phyloP scores from a whole-genome alignment of 1,139 yeast species.

The Yarrowia galli region DNA sequence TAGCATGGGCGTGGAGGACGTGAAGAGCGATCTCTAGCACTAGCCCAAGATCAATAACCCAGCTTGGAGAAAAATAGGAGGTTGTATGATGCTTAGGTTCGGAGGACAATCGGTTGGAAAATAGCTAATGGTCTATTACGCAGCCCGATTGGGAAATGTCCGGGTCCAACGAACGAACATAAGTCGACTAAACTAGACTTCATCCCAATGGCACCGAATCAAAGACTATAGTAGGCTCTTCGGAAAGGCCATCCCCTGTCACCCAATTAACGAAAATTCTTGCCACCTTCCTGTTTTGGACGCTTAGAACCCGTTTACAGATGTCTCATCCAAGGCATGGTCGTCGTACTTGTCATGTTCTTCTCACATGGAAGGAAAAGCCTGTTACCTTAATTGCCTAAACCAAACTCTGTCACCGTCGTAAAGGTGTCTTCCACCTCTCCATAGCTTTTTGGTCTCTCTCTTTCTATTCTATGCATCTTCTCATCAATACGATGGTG shows the following conservation, averaged over 20 bases:
- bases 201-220: not conserved
- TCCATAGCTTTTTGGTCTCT: not conserved
- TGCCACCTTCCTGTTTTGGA: slow-evolving; percentile 28
- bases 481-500: not conserved
- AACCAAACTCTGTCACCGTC: not conserved
- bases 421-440: not conserved
- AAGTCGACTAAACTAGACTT: not conserved
- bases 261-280: not conserved
- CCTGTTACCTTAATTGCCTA: not conserved
- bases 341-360: slow-evolving; percentile 18
- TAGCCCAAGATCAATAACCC: not conserved
- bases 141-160: not conserved
- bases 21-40: not conserved
- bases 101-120: not conserved
- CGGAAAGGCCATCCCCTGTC: slow-evolving; percentile 1
- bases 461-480: not conserved
- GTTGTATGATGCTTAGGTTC: not conserved
- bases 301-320: slow-evolving; percentile 10
- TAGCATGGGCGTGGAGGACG: not conserved
- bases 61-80: not conserved
- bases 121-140: not conserved
- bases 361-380: slow-evolving; percentile 20
- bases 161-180: not conserved
- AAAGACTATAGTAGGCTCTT: not conserved
- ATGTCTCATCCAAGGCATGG: slow-evolving; percentile 5